Conservation (phyloP, 257 asterid species). For the Lithospermum erythrorhizon region DNA sequence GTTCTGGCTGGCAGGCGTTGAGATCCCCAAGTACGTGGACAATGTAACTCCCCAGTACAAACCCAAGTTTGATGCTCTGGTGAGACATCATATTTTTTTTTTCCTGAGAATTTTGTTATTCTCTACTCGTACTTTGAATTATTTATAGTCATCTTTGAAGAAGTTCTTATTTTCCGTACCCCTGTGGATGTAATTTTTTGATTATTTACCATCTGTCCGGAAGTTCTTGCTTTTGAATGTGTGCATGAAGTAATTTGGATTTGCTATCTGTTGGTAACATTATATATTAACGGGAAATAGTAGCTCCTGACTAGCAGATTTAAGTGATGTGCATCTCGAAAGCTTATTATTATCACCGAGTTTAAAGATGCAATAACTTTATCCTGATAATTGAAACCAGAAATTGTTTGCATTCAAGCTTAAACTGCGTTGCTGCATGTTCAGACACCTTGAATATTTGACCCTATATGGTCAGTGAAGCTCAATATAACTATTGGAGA, state of each 20-base stretch:
- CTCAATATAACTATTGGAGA: neutral
- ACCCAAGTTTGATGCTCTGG: conserved; percentile 85
- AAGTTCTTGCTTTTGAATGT: too few relatives aligned
- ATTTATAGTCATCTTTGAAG: neutral
- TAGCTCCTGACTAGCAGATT: neutral
- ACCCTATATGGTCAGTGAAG: neutral
- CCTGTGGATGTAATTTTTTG: neutral
- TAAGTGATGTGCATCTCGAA: neutral
- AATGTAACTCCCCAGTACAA: conserved; percentile 79
- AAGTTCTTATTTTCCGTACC: neutral
- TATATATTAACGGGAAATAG: neutral
- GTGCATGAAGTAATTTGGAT: too few relatives aligned
- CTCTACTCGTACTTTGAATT: neutral
- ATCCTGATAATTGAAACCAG: neutral
- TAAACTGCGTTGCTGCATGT: too few relatives aligned
- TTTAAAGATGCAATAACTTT: neutral
- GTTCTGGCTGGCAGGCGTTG: conserved; percentile 41
- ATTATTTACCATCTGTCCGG: neutral
- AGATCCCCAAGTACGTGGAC: conserved; percentile 79
- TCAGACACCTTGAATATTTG: too few relatives aligned
- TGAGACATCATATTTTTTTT: conserved; percentile 19
- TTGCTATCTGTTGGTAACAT: neutral
- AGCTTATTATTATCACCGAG: neutral
- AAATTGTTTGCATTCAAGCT: too few relatives aligned
- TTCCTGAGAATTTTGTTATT: neutral